These are phyloP conservation scores for Lignosus rhinocerotis DNA, from an alignment of 1,284 basidiomycete species.

Conservation along the genomic window DNA sequence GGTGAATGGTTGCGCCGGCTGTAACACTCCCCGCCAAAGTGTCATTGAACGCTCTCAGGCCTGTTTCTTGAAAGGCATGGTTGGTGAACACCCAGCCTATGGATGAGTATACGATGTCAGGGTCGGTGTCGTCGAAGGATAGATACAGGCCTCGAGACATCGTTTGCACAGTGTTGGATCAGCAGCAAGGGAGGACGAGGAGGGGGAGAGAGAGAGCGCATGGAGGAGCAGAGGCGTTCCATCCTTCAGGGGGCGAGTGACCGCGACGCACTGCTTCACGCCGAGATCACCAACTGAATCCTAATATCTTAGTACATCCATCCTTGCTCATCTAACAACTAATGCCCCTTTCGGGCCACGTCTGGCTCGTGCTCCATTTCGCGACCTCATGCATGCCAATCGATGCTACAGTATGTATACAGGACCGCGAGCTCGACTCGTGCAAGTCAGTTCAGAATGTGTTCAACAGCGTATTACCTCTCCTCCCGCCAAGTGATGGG, in stretches of 20 bases:
- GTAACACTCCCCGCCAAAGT: slow-evolving; percentile 11
- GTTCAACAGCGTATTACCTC: too few relatives aligned
- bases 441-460: too few relatives aligned
- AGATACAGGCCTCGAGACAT: slow-evolving; percentile 5
- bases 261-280: slow-evolving; percentile 4
- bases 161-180: neutral
- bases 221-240: neutral
- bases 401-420: too few relatives aligned
- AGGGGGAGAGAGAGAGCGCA: neutral
- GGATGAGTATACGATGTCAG: slow-evolving; percentile 9
- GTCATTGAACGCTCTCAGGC: slow-evolving; percentile 8
- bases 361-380: too few relatives aligned
- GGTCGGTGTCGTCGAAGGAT: slow-evolving; percentile 19
- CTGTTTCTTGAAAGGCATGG: neutral
- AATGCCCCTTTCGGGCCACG: too few relatives aligned
- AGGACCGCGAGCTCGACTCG: too few relatives aligned
- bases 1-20: slow-evolving; percentile 5
- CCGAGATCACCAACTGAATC: slow-evolving; percentile 8
- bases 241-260: too few relatives aligned
- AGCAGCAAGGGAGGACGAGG: neutral
- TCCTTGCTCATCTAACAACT: too few relatives aligned
- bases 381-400: too few relatives aligned
- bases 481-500: too few relatives aligned
- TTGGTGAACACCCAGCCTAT: slow-evolving; percentile 12
- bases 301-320: too few relatives aligned